Percentiles rank a stretch among this genome's conserved stretches.
Conservation (phyloP, 768 basidiomycete genomes). For the Podaxis carcinomalis region DNA sequence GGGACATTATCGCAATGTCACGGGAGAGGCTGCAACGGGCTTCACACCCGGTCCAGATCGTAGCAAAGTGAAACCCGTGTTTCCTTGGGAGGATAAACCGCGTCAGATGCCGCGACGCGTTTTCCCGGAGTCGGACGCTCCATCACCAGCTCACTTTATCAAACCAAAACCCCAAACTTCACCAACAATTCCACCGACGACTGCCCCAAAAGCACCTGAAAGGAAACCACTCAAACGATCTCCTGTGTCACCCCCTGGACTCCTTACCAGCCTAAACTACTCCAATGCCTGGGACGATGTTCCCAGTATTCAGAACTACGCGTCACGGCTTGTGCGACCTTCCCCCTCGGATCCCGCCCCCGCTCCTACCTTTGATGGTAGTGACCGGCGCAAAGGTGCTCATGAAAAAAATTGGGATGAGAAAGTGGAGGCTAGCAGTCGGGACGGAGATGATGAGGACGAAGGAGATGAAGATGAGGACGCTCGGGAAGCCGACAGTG, state of each 20-base stretch:
- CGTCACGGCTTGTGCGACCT: conserved; percentile 54
- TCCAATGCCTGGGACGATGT: conserved; percentile 84
- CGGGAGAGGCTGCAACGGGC: conserved; percentile 39
- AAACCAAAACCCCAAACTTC: conserved; percentile 32
- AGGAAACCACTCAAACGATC: conserved; percentile 19
- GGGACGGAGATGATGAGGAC: conserved; percentile 81
- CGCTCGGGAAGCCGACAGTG: conserved; percentile 25
- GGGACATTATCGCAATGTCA: conserved; percentile 70
- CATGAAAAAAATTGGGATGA: conserved; percentile 47
- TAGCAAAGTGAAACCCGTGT: conserved; percentile 69
- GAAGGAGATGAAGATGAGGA: conserved; percentile 54
- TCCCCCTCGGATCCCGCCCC: conserved; percentile 32
- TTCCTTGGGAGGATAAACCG: conserved; percentile 92
- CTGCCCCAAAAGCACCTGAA: conserved; percentile 29
- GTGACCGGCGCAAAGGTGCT: conserved; percentile 29
- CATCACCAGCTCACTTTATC: conserved; percentile 41
- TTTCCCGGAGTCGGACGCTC: conserved; percentile 64
- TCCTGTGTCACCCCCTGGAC: conserved; percentile 41
- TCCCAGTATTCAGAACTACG: conserved; percentile 77
- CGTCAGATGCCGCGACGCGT: conserved; percentile 64
- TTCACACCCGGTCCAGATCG: conserved; percentile 59
- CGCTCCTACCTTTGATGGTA: conserved; percentile 48
- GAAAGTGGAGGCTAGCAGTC: conserved; percentile 62
- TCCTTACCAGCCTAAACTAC: conserved; percentile 59
- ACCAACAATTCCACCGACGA: conserved; percentile 19